A percentile compares a stretch with the other conserved stretches of the same genome.
These are phyloP conservation scores for Osmanthus fragrans DNA, from an alignment of 257 asterid species.

Conservation along the genomic window DNA sequence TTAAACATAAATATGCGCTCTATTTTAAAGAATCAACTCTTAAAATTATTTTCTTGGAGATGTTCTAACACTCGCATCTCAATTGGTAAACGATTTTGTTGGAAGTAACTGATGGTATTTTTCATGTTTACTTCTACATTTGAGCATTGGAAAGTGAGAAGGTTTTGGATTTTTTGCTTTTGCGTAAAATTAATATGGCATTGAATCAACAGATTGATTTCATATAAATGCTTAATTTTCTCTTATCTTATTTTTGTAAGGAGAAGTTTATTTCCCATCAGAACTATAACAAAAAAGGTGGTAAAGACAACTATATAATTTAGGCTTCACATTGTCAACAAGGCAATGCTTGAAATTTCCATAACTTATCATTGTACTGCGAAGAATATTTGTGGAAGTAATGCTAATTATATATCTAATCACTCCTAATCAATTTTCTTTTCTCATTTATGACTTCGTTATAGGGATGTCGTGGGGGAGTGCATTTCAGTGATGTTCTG, in stretches of 20 bases:
- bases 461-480: conserved; percentile 94
- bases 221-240: not conserved
- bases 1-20: too few species aligned
- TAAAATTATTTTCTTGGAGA: too few species aligned
- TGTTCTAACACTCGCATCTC: too few species aligned
- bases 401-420: too few species aligned
- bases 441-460: not conserved
- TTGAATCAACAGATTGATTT: not conserved
- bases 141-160: not conserved
- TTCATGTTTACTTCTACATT: not conserved
- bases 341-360: not conserved
- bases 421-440: too few species aligned
- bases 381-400: not conserved
- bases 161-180: not conserved
- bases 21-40: too few species aligned
- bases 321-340: not conserved
- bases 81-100: not conserved
- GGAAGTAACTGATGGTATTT: too few species aligned
- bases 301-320: too few species aligned
- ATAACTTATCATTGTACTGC: not conserved
- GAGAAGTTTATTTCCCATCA: too few species aligned
- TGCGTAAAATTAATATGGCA: not conserved
- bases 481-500: conserved; percentile 87
- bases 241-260: too few species aligned
- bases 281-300: too few species aligned